Evolutionary conservation across 192 early-diverging fungal species (phyloP), one percentile per base, ranked within the genome.

Genomic region (Lunasporangiospora selenospora): DNA sequence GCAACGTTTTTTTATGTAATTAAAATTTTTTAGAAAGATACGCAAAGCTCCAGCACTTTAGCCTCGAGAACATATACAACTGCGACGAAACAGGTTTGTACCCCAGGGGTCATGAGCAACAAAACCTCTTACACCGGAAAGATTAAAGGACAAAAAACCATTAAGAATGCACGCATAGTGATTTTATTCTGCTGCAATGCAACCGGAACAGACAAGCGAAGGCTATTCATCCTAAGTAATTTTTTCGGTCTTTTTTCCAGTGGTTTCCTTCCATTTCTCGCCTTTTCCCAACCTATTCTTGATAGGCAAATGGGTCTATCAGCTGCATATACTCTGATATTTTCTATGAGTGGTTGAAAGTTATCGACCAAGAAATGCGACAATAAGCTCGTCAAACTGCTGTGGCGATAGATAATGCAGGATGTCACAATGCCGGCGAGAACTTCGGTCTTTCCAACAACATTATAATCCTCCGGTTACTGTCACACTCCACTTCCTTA

Each of bases 11-110:
- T n/a, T n/a, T n/a, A n/a, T n/a, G n/a, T n/a, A n/a, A n/a, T n/a
- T n/a, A n/a, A n/a, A n/a, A n/a, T n/a, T n/a, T n/a, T n/a, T n/a
- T n/a, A n/a, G n/a, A n/a, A n/a, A n/a, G n/a, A n/a, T n/a, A n/a
- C n/a, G n/a, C n/a, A n/a, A n/a, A n/a, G n/a, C n/a, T n/a, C n/a
- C n/a, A n/a, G n/a, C n/a, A 9, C 1, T 58, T 58, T 31, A 7
- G 38, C 0, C 24, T 24, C 0, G 45, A 37, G 11, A 29, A 60
- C 32, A 50, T 60, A 18, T 60, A 60, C n/a, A 60, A 41, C 15
- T 60, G 58, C 23, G 58, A 60, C n/a, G 58, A 60, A 21, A 50
- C 46, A 3, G 45, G 47, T 11, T 29, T 60, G 23, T 60, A 50
- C 11, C 18, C 50, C 3, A 39, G 21, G 31, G n/a, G 47, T 33